Evolutionary conservation across 148 eudicot genomes (phyloP).

Genomic region (Camellia lanceoleosa): DNA sequence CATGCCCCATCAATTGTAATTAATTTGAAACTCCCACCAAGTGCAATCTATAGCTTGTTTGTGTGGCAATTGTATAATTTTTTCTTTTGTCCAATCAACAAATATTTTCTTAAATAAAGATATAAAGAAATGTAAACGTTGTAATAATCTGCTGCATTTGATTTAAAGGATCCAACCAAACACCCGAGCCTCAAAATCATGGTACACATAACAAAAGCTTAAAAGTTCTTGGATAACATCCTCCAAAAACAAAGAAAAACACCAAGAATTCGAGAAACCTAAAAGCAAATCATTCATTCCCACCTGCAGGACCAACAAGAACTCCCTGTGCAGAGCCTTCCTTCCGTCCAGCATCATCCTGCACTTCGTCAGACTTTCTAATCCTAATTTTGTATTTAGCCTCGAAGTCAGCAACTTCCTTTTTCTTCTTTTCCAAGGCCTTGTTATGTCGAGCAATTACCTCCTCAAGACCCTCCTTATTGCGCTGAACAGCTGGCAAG

Average conservation of each 20-base stretch:
- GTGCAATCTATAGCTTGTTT: no score
- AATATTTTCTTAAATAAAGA: no score
- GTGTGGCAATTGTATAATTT: no score
- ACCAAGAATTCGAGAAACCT: background rate
- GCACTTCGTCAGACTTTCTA: constrained; percentile 63
- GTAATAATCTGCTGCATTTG: background rate
- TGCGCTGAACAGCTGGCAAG: constrained; percentile 82
- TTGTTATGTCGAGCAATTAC: constrained; percentile 72
- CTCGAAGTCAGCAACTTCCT: constrained; percentile 76
- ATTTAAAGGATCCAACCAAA: background rate
- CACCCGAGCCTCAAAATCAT: background rate
- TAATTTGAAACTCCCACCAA: no score
- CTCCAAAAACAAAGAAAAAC: background rate
- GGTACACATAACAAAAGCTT: background rate
- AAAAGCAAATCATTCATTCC: constrained; percentile 20
- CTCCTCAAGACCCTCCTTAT: constrained; percentile 89
- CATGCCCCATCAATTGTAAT: no score
- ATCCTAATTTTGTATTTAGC: constrained; percentile 78
- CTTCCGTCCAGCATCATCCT: constrained; percentile 58
- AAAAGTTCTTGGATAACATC: background rate
- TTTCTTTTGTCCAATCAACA: no score
- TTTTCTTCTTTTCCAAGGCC: constrained; percentile 75
- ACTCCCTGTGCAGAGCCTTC: constrained; percentile 93
- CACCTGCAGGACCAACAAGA: constrained; percentile 84
- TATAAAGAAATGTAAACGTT: background rate